Evolutionary conservation across 148 eudicot species (phyloP), one percentile per base, ranked within the genome.

Genomic region (Tetragonia tetragonoides): DNA sequence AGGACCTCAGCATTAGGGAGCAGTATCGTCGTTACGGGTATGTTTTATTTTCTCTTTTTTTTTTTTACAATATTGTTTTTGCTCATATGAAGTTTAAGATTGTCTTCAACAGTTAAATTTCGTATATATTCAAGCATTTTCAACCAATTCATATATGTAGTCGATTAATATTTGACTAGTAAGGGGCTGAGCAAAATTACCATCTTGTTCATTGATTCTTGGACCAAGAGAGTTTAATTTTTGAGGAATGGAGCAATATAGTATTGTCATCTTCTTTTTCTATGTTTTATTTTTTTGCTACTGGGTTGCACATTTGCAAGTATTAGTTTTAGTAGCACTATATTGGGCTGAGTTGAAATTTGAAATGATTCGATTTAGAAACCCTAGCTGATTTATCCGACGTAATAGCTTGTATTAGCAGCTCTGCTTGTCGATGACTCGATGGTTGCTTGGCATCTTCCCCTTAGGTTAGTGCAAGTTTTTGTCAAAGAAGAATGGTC

Each of bases 1-100:
- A 86, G 70, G 89, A 95, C 84, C 79, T 86, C 80, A 88, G 87
- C 68, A 77, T 53, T 51, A 79, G 98, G 69, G 96, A 90, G 79
- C 93, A 85, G 18, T 95, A 68, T 83, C 98, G 98, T 68, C 95
- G 98, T n/a, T 95, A 90, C 77, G 90, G 97, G 95, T 92, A 88
- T 49, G 38, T 63, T 24, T 3, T n/a, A 40, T 61, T 40, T 17
- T 47, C 2, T 16, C 3, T 37, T 41, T 67, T 15, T 21, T 53
- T 51, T 18, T 44, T 73, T 47, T n/a, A 9, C 66, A 44, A 5
- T 51, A 40, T 67, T 73, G 34, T 28, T 28, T 28, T 28, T 28
- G 34, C 34, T 28, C 0, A 28, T 28, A 28, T 28, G 34, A 15
- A 63, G 61, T 41, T 78, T 78, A 6, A 37, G 42, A 59, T 84